These are phyloP conservation scores for Hypoxylon crocopeplum DNA, from an alignment of 495 filamentous ascomycete genomes.

Conservation along the genomic window DNA sequence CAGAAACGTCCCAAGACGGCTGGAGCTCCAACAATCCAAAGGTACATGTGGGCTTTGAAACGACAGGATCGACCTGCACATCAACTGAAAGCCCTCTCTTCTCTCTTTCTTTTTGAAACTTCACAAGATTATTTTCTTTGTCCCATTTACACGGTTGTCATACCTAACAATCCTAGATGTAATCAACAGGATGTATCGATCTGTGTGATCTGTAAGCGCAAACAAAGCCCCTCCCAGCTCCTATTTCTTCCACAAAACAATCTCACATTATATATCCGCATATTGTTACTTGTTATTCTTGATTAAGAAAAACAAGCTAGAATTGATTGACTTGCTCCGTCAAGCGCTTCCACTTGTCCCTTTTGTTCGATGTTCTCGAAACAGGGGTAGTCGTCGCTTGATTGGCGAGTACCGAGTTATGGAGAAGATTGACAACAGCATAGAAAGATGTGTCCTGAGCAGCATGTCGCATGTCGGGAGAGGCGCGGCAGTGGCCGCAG, in stretches of 20 bases:
- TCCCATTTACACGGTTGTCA: neutral
- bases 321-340: constrained; percentile 34
- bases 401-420: constrained; percentile 28
- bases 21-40: constrained; percentile 4
- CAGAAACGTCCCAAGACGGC: neutral
- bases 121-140: neutral
- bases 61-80: constrained; percentile 30
- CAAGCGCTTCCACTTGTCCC: constrained; percentile 30
- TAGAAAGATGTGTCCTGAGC: constrained; percentile 30
- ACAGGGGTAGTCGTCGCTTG: constrained; percentile 24
- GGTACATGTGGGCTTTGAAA: constrained; percentile 28
- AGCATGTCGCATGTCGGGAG: constrained; percentile 28
- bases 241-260: constrained; percentile 5
- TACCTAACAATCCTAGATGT: no score
- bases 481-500: constrained; percentile 21
- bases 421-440: constrained; percentile 19
- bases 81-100: constrained; percentile 16
- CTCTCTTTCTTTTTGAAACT: constrained; percentile 6
- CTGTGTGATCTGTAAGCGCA: no score
- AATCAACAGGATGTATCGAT: no score
- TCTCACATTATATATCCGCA: constrained; percentile 26
- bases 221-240: no score
- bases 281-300: constrained; percentile 13
- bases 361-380: constrained; percentile 19
- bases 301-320: constrained; percentile 20